These are phyloP conservation scores for Cutaneotrichosporon dermatis DNA, from an alignment of 1,284 basidiomycete species.

Conservation along the genomic window DNA sequence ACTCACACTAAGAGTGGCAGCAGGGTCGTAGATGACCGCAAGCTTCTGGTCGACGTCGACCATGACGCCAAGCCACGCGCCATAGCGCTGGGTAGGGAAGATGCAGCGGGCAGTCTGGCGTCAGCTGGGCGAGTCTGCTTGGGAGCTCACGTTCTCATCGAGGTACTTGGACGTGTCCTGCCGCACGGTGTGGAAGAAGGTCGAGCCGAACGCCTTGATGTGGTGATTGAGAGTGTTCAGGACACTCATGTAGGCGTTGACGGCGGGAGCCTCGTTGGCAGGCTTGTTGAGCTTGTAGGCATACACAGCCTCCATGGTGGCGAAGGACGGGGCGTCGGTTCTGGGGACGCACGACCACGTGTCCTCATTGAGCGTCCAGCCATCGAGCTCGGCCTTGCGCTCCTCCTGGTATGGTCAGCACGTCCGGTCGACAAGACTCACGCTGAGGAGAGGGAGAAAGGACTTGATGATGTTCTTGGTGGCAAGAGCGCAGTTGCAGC, in stretches of 20 bases:
- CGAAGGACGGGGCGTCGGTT: background rate
- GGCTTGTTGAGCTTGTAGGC: background rate
- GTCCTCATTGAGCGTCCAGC: background rate
- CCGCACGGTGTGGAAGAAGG: background rate
- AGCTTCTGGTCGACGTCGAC: background rate
- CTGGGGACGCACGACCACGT: slow-evolving; percentile 1
- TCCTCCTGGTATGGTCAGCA: background rate
- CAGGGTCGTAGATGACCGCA: background rate
- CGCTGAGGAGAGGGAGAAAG: background rate
- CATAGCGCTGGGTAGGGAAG: background rate
- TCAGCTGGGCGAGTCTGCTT: background rate
- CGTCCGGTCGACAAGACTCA: background rate
- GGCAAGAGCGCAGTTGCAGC: background rate
- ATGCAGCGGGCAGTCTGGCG: background rate
- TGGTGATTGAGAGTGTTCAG: background rate
- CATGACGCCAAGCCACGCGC: slow-evolving; percentile 1
- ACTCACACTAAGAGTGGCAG: background rate
- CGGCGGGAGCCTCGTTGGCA: background rate
- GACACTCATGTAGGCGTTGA: slow-evolving; percentile 1
- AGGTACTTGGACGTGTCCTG: background rate
- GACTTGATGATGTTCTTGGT: background rate
- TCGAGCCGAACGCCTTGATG: background rate
- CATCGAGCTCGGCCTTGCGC: background rate
- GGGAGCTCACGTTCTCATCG: background rate
- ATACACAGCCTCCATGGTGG: background rate